Base-by-base conservation (phyloP, 352 stramenopile species). In the Phytophthora brassicae region DNA sequence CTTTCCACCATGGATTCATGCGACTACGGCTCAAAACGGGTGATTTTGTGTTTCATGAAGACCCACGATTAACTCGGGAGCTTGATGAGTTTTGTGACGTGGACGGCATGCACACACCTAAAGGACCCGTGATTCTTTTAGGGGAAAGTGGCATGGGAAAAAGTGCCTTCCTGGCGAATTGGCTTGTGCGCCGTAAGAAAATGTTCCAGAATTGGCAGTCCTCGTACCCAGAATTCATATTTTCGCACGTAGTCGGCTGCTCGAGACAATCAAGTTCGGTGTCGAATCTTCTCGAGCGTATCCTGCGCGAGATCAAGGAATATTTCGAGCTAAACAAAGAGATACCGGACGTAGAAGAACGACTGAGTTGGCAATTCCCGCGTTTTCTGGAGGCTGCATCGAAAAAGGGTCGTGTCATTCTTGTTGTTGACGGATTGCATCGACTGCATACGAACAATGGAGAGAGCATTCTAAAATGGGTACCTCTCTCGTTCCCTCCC, bases 351-450 rank as follows among this genome's bases (percentile, higher is more conserved):
- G 73, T 90, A 17, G 83, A 95, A 60, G 89, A 96, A 59, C 84
- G 88, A 26, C 68, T 97, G 16, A 91, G 86, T 45, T 98, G 90
- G 90, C 81, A 97, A 35, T 86, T 98, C 49, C 90, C 92, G 13
- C 81, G 88, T 2, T 95, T 97, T 28, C 67, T 98, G 22, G 89
- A 97, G 26, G 78, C 89, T 33, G 89, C 90, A 20, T 84, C 84
- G 26, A 95, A 95, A 73, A 97, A 97, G 71, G 90, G 90, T 17
- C 71, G 80, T 20, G 86, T 96, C 23, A 84, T 97, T 50, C 75
- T 98, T 36, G 88, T 97, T 22, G 92, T 98, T 39, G 92, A 97
- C 60, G 89, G 90, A 2, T 59, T 98, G 8, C 81, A 97, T 49
- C 71, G 90, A 7, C 68, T 97, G 6, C 80, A 85, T 39, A 93